Base-by-base conservation (phyloP, 768 basidiomycete genomes). In the Boletus rufocinnamomeus region DNA sequence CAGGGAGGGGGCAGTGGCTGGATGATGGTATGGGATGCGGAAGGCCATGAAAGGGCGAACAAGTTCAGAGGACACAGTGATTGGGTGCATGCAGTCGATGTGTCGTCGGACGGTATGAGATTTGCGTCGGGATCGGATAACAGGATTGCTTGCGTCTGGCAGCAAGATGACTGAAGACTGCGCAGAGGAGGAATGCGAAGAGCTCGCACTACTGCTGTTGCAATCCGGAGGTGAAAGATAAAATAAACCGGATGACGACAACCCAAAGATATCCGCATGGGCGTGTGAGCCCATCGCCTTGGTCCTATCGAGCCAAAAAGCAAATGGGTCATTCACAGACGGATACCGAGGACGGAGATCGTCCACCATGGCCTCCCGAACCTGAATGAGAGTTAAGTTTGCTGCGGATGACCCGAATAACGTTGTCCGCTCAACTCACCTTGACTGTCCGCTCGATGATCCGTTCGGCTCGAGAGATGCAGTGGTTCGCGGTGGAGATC, bases 381-480 rank as follows among this genome's bases (percentile, higher is more conserved):
- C 81, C 84, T 85, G 50, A 65, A 49, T 11, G 13, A 13, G 37
- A 28, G 13, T 54, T 14, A 52, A 25, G 48, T 52, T 53, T 50
- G 16, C 59, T 58, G 43, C 49, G 30, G 25, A 62, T 41, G 40
- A 25, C 30, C 14, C 28, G 21, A 32, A 43, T 45, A 13, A 30
- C 25, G 19, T 32, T 35, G 46, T 16, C 27, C 35, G 38, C 27
- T 53, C 34, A 6, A 65, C 78, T 56, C 61, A 84, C 86, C 74
- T 82, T 80, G 55, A 88, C 67, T n/a, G 82, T 82, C 57, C 81
- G 75, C 56, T 77, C 80, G 23, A 84, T 76, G 16, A 86, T 78
- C 28, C 82, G 76, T 57, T 86, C 86, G 4, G 82, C 79, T 53
- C 85, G 79, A 34, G 77, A 75, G 28, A 87, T 79, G 21, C 80